These are phyloP conservation scores for Mortierella sp. DNA, from an alignment of 371 early-diverging fungal genomes.

Conservation along the genomic window DNA sequence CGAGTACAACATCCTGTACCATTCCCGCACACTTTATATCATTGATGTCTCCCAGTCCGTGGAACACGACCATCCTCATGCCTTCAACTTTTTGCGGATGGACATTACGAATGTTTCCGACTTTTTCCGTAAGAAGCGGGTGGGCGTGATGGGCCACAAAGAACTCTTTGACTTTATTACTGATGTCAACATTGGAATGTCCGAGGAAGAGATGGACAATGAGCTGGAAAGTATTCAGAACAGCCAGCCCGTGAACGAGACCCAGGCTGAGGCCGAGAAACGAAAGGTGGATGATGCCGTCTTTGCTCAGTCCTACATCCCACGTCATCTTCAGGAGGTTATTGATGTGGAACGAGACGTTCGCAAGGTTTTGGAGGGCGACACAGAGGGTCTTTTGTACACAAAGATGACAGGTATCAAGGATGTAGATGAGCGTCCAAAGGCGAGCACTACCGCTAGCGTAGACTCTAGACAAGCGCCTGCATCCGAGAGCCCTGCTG, in stretches of 20 bases:
- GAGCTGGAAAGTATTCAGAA: constrained; percentile 68
- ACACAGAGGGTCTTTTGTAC: constrained; percentile 75
- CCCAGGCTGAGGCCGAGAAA: constrained; percentile 55
- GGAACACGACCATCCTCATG: constrained; percentile 99
- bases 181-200: constrained; percentile 65
- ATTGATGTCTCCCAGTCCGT: constrained; percentile 99
- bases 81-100: constrained; percentile 96
- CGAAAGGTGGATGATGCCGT: constrained; percentile 86
- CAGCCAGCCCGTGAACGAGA: constrained; percentile 40
- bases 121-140: constrained; percentile 90
- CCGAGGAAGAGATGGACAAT: constrained; percentile 73
- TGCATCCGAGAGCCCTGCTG: too few relatives aligned
- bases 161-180: constrained; percentile 94
- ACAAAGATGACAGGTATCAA: constrained; percentile 61
- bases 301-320: constrained; percentile 92
- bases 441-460: background rate
- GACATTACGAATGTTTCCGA: constrained; percentile 97
- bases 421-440: constrained; percentile 42
- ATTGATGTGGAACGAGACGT: constrained; percentile 90
- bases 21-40: constrained; percentile 84
- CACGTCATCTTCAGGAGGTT: constrained; percentile 92
- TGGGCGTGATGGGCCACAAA: constrained; percentile 82
- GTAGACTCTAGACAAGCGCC: too few relatives aligned
- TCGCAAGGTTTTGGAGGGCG: constrained; percentile 75
- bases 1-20: constrained; percentile 99